These are phyloP conservation scores for Balakata baccata DNA, from an alignment of 345 rosid genomes.

Conservation along the genomic window DNA sequence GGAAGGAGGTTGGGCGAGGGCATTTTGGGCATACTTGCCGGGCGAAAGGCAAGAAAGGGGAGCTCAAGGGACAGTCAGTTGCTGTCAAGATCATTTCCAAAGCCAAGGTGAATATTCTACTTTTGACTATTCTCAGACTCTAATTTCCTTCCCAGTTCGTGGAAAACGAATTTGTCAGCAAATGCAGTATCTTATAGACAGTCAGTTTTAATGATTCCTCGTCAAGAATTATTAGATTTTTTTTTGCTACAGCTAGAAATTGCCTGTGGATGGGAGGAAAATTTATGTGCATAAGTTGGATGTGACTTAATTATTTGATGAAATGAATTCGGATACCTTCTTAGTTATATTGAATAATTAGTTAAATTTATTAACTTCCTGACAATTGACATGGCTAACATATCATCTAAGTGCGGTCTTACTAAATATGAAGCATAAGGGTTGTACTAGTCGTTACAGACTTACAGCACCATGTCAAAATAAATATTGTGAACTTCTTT, in stretches of 20 bases:
- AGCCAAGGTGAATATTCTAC: constrained; percentile 22
- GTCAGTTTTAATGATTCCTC: background rate
- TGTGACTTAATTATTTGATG: background rate
- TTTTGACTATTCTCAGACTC: background rate
- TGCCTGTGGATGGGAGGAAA: too few species aligned
- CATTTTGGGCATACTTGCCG: constrained; percentile 35
- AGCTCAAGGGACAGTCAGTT: constrained; percentile 26
- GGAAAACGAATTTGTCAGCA: background rate
- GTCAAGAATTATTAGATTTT: background rate
- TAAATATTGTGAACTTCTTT: too few species aligned
- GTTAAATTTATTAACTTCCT: background rate
- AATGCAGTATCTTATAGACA: background rate
- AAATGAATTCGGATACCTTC: background rate
- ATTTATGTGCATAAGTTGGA: background rate
- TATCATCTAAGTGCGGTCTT: background rate
- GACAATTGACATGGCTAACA: background rate
- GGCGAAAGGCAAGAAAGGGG: constrained; percentile 30
- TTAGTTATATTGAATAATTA: too few species aligned
- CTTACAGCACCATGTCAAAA: too few species aligned
- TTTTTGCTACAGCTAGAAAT: background rate
- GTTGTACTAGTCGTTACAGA: background rate
- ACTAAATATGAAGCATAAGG: background rate
- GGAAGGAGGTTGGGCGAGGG: constrained; percentile 33
- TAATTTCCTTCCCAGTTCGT: too few species aligned
- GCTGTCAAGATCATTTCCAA: constrained; percentile 36